A percentile compares a stretch with the other conserved stretches of the same genome.
Evolutionary conservation across 2,329 filamentous ascomycete species (phyloP).

Genomic region (Monascus ruber): DNA sequence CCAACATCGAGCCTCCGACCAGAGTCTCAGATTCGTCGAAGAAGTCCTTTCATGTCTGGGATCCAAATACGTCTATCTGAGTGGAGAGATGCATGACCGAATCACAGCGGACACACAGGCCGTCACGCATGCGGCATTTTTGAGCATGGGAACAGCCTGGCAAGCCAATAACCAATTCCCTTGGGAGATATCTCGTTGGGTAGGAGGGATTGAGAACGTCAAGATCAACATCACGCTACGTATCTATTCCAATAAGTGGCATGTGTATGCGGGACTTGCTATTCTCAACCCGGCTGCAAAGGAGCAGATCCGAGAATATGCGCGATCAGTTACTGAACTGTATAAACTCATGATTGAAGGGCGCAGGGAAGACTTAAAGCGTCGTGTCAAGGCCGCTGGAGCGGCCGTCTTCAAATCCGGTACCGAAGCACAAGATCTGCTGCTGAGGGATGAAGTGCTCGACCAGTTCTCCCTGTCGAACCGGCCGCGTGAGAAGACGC

Average conservation of each 20-base stretch:
- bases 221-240: constrained; percentile 97
- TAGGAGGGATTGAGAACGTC: constrained; percentile 96
- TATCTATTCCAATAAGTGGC: constrained; percentile 98
- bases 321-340: constrained; percentile 78
- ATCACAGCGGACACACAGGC: constrained; percentile 98
- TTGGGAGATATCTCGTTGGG: constrained; percentile 91
- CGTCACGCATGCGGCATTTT: constrained; percentile 91
- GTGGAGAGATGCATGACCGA: constrained; percentile 78
- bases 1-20: constrained; percentile 74
- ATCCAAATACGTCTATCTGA: constrained; percentile 79
- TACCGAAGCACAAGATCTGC: constrained; percentile 48
- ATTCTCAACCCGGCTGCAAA: constrained; percentile 92
- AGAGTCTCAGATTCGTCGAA: constrained; percentile 67
- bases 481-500: constrained; percentile 53
- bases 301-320: constrained; percentile 89
- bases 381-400: constrained; percentile 68
- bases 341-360: constrained; percentile 96
- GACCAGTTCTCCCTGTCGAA: constrained; percentile 79
- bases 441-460: constrained; percentile 68
- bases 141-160: constrained; percentile 98
- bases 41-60: constrained; percentile 68
- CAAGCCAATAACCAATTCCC: constrained; percentile 90
- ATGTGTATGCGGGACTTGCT: constrained; percentile 93
- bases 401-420: constrained; percentile 52
- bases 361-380: constrained; percentile 60